Evolutionary conservation across 23 red algal species (phyloP).

Genomic region (Gracilaria caudata): DNA sequence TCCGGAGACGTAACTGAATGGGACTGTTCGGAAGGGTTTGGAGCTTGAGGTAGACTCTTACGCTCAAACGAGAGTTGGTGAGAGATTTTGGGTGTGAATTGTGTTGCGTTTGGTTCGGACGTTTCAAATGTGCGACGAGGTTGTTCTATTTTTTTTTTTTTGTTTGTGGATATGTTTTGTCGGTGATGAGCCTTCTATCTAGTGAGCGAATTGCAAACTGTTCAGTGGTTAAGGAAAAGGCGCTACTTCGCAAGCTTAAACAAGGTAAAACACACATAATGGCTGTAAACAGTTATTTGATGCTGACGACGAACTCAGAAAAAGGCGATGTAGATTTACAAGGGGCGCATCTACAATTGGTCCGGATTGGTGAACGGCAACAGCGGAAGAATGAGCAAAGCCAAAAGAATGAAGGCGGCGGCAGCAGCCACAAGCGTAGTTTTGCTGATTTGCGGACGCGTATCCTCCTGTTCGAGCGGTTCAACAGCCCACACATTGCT

Average conservation of each 20-base stretch:
- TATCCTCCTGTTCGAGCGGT: constrained; percentile 67
- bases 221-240: background rate
- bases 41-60: no score
- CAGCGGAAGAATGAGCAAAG: constrained; percentile 62
- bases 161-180: constrained; percentile 2
- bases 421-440: constrained; percentile 46
- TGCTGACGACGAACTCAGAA: no score
- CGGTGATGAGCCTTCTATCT: background rate
- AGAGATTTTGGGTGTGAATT: no score
- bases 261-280: background rate
- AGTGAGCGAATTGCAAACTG: no score
- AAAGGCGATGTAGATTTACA: background rate
- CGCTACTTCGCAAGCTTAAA: background rate
- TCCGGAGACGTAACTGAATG: constrained; percentile 18
- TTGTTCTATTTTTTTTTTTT: background rate
- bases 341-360: constrained; percentile 46
- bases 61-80: no score
- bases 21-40: background rate
- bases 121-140: background rate
- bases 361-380: constrained; percentile 84
- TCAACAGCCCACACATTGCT: constrained; percentile 98
- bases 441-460: constrained; percentile 57
- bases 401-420: constrained; percentile 45
- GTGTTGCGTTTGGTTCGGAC: background rate
- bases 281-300: no score